phyloP scores from a whole-genome alignment of 1,284 basidiomycete genomes.

The Tylopilus orsonianus region DNA sequence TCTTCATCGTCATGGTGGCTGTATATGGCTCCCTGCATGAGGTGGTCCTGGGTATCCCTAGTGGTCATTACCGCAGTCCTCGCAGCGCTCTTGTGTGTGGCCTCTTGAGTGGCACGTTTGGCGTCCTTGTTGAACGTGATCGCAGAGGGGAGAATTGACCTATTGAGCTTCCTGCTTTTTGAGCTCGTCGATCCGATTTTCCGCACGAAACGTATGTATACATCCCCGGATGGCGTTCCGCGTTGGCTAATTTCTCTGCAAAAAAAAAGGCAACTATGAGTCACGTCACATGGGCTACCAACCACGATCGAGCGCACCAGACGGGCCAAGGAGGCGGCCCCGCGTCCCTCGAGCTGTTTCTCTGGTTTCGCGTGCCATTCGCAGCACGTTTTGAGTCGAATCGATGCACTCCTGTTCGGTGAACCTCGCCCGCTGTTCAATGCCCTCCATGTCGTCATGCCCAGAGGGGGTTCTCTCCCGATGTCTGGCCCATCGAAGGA shows the following conservation, averaged over 20 bases:
- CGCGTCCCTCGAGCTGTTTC: conserved; percentile 92
- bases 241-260: conserved; percentile 87
- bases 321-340: conserved; percentile 89
- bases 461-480: conserved; percentile 48
- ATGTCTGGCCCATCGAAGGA: conserved; percentile 63
- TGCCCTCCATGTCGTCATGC: conserved; percentile 96
- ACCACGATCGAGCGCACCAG: conserved; percentile 58
- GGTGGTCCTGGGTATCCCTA: conserved; percentile 82
- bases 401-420: conserved; percentile 93
- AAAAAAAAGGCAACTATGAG: background rate
- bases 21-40: conserved; percentile 74
- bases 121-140: conserved; percentile 90
- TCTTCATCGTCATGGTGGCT: conserved; percentile 47
- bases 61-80: conserved; percentile 85
- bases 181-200: conserved; percentile 93
- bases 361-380: conserved; percentile 92
- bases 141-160: conserved; percentile 92
- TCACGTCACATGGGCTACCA: background rate
- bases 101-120: conserved; percentile 89
- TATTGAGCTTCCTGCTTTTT: conserved; percentile 91
- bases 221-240: conserved; percentile 94
- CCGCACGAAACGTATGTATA: conserved; percentile 88
- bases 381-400: conserved; percentile 89
- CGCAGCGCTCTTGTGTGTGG: conserved; percentile 85
- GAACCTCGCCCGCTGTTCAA: conserved; percentile 90